Base-by-base conservation (phyloP, 1,284 basidiomycete genomes). In the Ganoderma resinaceum region DNA sequence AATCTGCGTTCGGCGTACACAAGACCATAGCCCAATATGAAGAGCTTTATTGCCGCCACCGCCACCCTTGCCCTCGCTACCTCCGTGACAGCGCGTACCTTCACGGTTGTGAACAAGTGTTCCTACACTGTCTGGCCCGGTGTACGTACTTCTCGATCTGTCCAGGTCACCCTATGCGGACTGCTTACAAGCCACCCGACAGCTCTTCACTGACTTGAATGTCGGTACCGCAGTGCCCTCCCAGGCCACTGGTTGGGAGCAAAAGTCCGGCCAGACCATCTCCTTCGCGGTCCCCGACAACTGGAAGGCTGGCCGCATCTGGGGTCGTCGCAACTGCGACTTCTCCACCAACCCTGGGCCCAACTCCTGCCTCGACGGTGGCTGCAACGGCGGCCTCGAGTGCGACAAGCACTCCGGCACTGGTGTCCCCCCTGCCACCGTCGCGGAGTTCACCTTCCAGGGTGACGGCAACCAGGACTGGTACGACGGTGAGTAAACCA, bases 341-440 rank as follows among this genome's bases (percentile, higher is more conserved):
- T 86, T 87, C 69, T 65, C 68, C 67, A 74, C 69, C 40, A 81
- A 80, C 73, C 78, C 80, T 1, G 83, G 81, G 11, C 80, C 84
- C 1, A 82, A 78, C 63, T 78, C 79, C 23, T 87, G 85, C 72
- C 68, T 79, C 6, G 78, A 80, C 62, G 85, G 85, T 64, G 83
- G 83, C 26, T 85, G 83, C 75, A 83, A 82, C 66, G 83, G 86
- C 35, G 86, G 86, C 49, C 78, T 87, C 3, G 67, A 77, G 52
- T 87, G 85, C 67, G 81, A 82, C 71, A 66, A 75, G 3, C 67
- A 73, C 62, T 79, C 78, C 33, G 84, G 84, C 4, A 83, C 82
- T 5, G 82, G 83, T 59, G 78, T 82, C 0, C 82, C 83, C 14
- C 85, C 84, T 8, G 84, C 80, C 0, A 82, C 82, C 14, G 73